phyloP scores from a whole-genome alignment of 164 flowering plant genomes.

The Chloranthus sessilifolius region DNA sequence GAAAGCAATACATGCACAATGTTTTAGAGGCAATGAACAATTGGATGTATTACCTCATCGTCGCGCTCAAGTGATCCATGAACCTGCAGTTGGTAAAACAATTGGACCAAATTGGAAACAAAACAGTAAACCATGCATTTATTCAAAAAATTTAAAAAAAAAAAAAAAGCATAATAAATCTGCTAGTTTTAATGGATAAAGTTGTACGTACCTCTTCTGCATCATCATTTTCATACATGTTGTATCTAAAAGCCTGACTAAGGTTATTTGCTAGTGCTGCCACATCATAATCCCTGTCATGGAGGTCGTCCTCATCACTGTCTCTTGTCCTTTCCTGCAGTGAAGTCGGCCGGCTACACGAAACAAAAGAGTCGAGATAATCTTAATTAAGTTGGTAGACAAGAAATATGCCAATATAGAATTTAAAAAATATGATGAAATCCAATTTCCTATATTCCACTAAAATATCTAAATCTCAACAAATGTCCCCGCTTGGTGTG shows the following conservation, averaged over 20 bases:
- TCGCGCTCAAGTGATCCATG: conserved; percentile 73
- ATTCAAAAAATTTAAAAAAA: not conserved
- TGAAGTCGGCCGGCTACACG: conserved; percentile 89
- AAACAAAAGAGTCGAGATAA: conserved; percentile 2
- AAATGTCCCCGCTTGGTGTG: no score
- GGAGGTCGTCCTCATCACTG: conserved; percentile 91
- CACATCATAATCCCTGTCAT: conserved; percentile 95
- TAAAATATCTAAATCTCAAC: no score
- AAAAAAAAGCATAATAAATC: not conserved
- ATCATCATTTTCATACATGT: conserved; percentile 68
- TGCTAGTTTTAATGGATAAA: not conserved
- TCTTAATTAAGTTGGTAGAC: no score
- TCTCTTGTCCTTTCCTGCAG: conserved; percentile 88
- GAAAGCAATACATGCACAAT: no score
- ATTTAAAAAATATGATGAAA: no score
- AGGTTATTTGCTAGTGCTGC: conserved; percentile 83
- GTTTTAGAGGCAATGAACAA: no score
- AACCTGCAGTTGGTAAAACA: conserved; percentile 43
- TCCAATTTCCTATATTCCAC: no score
- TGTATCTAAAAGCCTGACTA: conserved; percentile 79
- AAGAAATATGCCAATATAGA: no score
- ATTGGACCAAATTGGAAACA: no score
- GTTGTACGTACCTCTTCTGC: conserved; percentile 88
- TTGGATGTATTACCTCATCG: conserved; percentile 72
- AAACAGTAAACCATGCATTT: no score